A percentile compares a stretch with the other conserved stretches of the same genome.
Evolutionary conservation across 331 rosid species (phyloP).

Genomic region (Phaseolus coccineus): DNA sequence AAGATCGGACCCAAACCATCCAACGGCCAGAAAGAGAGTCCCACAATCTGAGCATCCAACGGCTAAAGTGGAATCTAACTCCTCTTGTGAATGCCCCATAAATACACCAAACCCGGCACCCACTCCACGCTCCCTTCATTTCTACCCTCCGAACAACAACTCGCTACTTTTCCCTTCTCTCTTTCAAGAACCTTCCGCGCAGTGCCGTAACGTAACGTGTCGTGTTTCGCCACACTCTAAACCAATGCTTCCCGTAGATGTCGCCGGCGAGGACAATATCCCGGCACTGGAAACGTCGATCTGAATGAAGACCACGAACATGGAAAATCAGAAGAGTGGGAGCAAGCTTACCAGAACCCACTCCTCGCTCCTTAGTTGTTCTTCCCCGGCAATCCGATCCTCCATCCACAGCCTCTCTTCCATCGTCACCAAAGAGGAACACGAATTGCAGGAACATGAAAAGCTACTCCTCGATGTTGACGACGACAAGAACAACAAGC

Average conservation of each 20-base stretch:
- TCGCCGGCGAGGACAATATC: slow-evolving; percentile 64
- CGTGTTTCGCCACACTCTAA: neutral
- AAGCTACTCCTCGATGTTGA: slow-evolving; percentile 40
- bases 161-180: neutral
- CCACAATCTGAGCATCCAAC: slow-evolving; percentile 44
- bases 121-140: slow-evolving; percentile 39
- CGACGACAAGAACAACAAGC: slow-evolving; percentile 60
- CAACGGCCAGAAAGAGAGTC: slow-evolving; percentile 23
- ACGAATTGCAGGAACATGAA: neutral
- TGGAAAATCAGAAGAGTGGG: slow-evolving; percentile 83
- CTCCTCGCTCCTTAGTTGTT: slow-evolving; percentile 85
- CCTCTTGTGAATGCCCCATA: slow-evolving; percentile 40
- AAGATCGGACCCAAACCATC: slow-evolving; percentile 47
- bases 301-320: slow-evolving; percentile 35
- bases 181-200: neutral
- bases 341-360: slow-evolving; percentile 88
- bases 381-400: slow-evolving; percentile 91
- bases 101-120: slow-evolving; percentile 42
- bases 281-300: slow-evolving; percentile 60
- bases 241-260: slow-evolving; percentile 55
- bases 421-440: slow-evolving; percentile 58
- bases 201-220: neutral
- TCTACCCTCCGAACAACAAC: neutral
- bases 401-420: slow-evolving; percentile 88
- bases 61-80: slow-evolving; percentile 46